Evolutionary conservation across 768 basidiomycete genomes (phyloP).

Genomic region (Agrocybe chaxingu): DNA sequence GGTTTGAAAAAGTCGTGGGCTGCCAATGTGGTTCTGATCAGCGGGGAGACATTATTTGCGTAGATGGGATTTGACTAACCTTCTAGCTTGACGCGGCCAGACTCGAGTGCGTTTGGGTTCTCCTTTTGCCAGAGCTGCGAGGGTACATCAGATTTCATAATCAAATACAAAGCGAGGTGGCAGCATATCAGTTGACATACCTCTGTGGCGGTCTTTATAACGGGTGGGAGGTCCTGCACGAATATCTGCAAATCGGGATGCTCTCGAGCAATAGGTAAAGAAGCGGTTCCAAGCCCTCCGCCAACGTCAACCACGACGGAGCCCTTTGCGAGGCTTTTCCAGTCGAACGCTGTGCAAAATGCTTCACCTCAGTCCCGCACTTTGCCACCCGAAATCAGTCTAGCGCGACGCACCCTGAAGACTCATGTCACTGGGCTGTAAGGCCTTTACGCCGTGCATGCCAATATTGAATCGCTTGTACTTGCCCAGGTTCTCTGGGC

Average conservation of each 20-base stretch:
- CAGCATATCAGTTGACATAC: constrained; percentile 30
- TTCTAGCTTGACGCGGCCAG: constrained; percentile 24
- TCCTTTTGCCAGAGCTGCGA: constrained; percentile 17
- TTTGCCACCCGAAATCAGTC: no score
- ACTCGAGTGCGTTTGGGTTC: constrained; percentile 21
- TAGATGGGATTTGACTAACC: constrained; percentile 11
- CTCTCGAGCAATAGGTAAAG: constrained; percentile 29
- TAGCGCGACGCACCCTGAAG: constrained; percentile 6
- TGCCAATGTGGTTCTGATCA: constrained; percentile 6
- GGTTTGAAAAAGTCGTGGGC: constrained; percentile 35
- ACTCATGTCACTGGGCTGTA: constrained; percentile 20
- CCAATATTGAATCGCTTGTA: constrained; percentile 26
- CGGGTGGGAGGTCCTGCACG: constrained; percentile 59
- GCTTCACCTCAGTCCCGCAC: no score
- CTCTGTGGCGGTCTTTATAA: constrained; percentile 26
- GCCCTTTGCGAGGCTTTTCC: constrained; percentile 46
- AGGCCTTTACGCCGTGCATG: constrained; percentile 25
- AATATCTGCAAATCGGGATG: constrained; percentile 44
- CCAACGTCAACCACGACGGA: constrained; percentile 65
- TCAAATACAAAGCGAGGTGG: neutral
- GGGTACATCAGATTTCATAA: neutral
- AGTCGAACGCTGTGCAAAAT: constrained; percentile 48
- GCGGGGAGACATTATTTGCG: neutral
- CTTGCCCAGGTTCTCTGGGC: constrained; percentile 16
- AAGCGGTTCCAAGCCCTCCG: constrained; percentile 57